Base-by-base conservation (phyloP, 805 yeast species). In the Candida caryicola region DNA sequence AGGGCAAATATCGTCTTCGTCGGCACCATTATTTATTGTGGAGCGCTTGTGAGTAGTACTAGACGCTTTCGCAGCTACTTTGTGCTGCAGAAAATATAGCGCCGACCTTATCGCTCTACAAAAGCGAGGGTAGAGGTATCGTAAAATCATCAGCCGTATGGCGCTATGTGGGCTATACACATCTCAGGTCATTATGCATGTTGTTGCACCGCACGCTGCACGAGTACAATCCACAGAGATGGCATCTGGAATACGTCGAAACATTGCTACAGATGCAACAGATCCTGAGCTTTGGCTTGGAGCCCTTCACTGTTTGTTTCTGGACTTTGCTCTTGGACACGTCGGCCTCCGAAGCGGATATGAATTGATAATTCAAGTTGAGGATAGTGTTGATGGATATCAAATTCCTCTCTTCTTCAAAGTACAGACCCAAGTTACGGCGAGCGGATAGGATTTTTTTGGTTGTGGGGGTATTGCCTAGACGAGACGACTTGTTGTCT, bases 371-470 rank as follows among this genome's bases (percentile, higher is more conserved):
- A 45, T 65, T 66, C 32, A 64, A 55, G 31, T 59, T 58, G 37
- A 69, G 55, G n/a, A 69, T 68, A 21, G 71, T 52, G 47, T 69
- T 69, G 35, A 69, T 57, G 16, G 71, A 58, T 8, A 69, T 63
- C 47, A 67, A 55, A 50, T 69, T 68, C 21, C 71, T 51, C 43
- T 69, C 74, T 45, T 69, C 74, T 49, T 69, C 74, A 40, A 69
- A 68, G 44, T 69, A 69, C 60, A 60, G 63, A 40, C 64, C 66
- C 47, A 69, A 59, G 49, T 66, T 69, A 28, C 74, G 52, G 23
- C 67, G 52, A 1, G 74, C 72, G 18, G 73, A 63, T 21, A 69
- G 46, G 14, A 69, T 67, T 34, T 54, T 59, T 49, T 69, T 69
- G 3, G 74, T 66, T 9, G 70, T 54, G 6, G 73, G 73, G 12